These are phyloP conservation scores for Actinomortierella ambigua DNA, from an alignment of 371 early-diverging fungal genomes.

Conservation along the genomic window DNA sequence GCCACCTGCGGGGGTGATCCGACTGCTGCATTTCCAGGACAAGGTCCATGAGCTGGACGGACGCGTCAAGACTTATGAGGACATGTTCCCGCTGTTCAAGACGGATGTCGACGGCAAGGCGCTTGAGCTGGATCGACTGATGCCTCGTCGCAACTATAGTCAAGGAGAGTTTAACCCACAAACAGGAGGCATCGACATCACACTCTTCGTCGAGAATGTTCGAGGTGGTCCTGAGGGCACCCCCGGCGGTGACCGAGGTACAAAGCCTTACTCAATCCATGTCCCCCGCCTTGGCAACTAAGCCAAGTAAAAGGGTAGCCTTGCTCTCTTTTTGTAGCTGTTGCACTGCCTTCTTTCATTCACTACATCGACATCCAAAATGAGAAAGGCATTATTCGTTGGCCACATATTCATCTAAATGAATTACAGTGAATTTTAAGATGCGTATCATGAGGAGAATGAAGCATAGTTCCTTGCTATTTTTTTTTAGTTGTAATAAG, in stretches of 20 bases:
- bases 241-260: conserved; percentile 28
- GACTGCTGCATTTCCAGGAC: conserved; percentile 44
- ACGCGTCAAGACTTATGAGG: conserved; percentile 51
- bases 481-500: too few species aligned
- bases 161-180: conserved; percentile 29
- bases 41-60: conserved; percentile 45
- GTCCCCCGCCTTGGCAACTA: conserved; percentile 23
- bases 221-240: conserved; percentile 41
- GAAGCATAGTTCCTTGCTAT: too few species aligned
- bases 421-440: too few species aligned
- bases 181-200: conserved; percentile 23
- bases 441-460: too few species aligned
- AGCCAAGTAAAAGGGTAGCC: too few species aligned
- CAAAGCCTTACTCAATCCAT: conserved; percentile 29
- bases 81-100: conserved; percentile 53
- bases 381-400: too few species aligned
- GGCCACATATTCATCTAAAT: too few species aligned
- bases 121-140: conserved; percentile 42
- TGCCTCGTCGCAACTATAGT: conserved; percentile 50
- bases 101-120: conserved; percentile 53
- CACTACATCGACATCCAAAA: too few species aligned
- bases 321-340: too few species aligned
- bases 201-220: conserved; percentile 44
- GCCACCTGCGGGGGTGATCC: conserved; percentile 48
- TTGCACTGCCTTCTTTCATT: too few species aligned